Base-by-base conservation (phyloP, 306 rosid genomes). In the Aeschynomene evenia region DNA sequence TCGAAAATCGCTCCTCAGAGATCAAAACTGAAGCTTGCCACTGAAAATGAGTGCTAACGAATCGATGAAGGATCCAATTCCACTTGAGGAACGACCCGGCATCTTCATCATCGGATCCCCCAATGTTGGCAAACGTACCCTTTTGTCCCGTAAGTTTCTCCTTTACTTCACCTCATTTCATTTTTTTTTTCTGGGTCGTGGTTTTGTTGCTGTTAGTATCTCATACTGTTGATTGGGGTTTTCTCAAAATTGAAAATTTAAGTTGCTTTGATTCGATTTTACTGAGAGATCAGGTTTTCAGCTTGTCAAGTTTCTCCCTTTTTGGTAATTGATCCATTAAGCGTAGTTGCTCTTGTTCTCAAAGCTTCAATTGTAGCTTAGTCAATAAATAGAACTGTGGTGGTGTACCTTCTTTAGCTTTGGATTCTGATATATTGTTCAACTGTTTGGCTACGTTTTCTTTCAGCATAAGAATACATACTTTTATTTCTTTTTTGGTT, bases 41-140 rank as follows among this genome's bases (percentile, higher is more conserved):
- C 46, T 14, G 36, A 66, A 36, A 58, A 72, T 72, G 78, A 56
- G 19, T 6, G 65, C 18, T 36, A 59, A 29, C 20, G 59, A 66
- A 43, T 65, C 72, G 42, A 78, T 36, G 11, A 63, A 71, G 28
- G 75, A 73, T 64, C 42, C 73, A 20, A 39, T 28, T 74, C 49
- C 80, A 73, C 74, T 78, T 57, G 89, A 81, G 77, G 80, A 72
- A 43, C 82, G 86, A 58, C 93, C 96, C 1, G 85, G 80, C 45
- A 68, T 89, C 77, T 67, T 87, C 57, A 37, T 89, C 28, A 52
- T 89, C 9, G 96, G 93, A 62, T 63, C 87, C 58, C 66, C 92
- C 71, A 77, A 73, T 45, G 96, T 83, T 36, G 92, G 86, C 85
- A 86, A 89, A 73, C 86, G 85, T 43, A 82, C 90, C 16, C 88